Base-by-base conservation (phyloP, 805 yeast species). In the Wickerhamomyces sydowiorum region DNA sequence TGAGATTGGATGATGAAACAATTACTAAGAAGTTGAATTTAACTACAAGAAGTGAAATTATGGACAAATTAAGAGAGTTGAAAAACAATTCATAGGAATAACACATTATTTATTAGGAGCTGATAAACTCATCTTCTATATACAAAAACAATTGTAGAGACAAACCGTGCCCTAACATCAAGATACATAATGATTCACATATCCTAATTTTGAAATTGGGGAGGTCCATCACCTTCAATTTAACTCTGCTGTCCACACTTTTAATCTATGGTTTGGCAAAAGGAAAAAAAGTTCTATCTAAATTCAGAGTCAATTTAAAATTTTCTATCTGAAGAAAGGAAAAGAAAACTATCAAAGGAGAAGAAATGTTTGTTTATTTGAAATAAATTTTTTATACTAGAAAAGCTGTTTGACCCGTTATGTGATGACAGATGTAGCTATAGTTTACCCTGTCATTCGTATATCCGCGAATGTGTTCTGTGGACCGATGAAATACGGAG, bases 11-110 rank as follows among this genome's bases (percentile, higher is more conserved):
- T 27, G 95, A 90, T 54, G 77, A 81, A 0, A 66, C 65, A 21
- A 80, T 93, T 10, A 67, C 76, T 49, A 56, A 66, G 35, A 76
- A 79, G 14, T 75, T 89, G 0, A 85, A 86, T 0, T 69, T 67
- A 28, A 45, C 61, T 1, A 73, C 72, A 13, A 64, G 66, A 6
- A 69, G 68, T 14, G 78, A 73, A 20, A 78, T 87, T 17, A 86
- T 91, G 95, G 75, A 70, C 33, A 73, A 66, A 47, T 67, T 91
- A 53, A 78, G 99, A 53, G 75, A 73, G 49, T 61, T 89, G 76
- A 91, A 91, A 67, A 89, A 91, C 60, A 69, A 41, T 10, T 52
- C 27, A 20, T 37, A 14, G 14, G 14, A 19, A 14, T 5, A 18
- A 8, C 34, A 15, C n/a, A n/a, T n/a, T 17, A 3, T 12, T n/a